Base-by-base conservation (phyloP, 129 eudicot genomes). In the Saussurea involucrata region DNA sequence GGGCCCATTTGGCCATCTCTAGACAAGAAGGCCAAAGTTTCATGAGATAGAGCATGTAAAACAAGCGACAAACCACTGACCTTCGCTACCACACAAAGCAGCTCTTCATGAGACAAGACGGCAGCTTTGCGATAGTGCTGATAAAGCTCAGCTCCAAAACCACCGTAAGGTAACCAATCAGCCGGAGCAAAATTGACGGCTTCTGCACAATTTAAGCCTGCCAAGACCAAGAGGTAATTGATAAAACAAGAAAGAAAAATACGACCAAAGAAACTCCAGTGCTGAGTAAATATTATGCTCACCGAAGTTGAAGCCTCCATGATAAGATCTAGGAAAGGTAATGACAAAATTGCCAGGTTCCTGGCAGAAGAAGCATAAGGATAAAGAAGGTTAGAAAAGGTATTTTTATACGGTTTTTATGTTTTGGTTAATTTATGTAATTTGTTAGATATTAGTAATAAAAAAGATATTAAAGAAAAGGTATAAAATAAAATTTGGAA, bases 141-240 rank as follows among this genome's bases (percentile, higher is more conserved):
- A 81, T 95, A 95, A 73, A 95, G 96, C 83, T 90, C 97, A 40
- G 97, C 85, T 55, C 97, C 99, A 82, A 84, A 92, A 83, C 99
- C 97, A 80, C 99, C 99, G 83, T 92, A 90, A 69, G 99, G 97
- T 75, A 95, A 71, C 99, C 99, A 95, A 80, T 95, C 99, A 80
- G 99, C 99, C 31, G 99, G 99, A 46, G 99, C 99, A 90, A 95
- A 95, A 83, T 95, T 95, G 60, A 95, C 99, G 9, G 99, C 99
- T 89, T 95, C 99, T 5, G 99, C 99, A 87, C 99, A 95, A 83
- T 95, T 95, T 79, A 95, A 87, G 69, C 99, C 99, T 95, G 83
- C 58, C 73, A 82, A 66, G 25, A 22, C 69, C 63, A 72, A 74
- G 55, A 71, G 78, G 71, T 18, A 37, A 63, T 40, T 58, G 32